Conservation (phyloP, 768 basidiomycete genomes). For the Naganishia vishniacii region DNA sequence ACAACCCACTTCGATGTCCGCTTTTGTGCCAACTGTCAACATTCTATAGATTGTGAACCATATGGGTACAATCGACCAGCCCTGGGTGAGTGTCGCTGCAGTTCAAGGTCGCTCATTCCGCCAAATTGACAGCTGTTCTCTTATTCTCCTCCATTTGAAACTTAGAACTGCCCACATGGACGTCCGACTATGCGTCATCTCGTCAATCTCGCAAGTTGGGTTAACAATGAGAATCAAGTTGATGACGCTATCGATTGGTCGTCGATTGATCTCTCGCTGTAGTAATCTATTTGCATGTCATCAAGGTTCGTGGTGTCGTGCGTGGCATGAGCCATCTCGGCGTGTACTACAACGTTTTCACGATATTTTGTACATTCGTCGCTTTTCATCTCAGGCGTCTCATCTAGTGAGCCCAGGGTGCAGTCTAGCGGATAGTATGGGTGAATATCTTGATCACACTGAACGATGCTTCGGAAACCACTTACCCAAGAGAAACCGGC, state of each 20-base stretch:
- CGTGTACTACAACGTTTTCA: constrained; percentile 18
- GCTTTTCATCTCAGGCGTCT: neutral
- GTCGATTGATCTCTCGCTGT: neutral
- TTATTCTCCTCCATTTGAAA: too few relatives aligned
- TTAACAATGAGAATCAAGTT: constrained; percentile 2
- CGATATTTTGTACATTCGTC: constrained; percentile 12
- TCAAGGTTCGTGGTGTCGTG: constrained; percentile 18
- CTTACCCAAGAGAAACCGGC: constrained; percentile 84
- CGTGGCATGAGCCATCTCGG: neutral
- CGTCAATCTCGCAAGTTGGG: constrained; percentile 34
- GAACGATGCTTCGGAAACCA: neutral
- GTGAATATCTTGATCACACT: neutral
- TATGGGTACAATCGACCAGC: constrained; percentile 52
- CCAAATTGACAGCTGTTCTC: too few relatives aligned
- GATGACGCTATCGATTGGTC: constrained; percentile 14
- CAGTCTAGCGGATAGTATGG: constrained; percentile 13
- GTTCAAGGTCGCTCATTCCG: too few relatives aligned
- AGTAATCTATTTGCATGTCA: neutral
- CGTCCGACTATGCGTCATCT: constrained; percentile 52
- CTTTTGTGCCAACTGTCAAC: neutral
- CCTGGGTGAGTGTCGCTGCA: constrained; percentile 49
- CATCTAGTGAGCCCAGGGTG: constrained; percentile 24
- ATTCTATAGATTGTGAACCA: constrained; percentile 42
- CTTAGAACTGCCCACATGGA: constrained; percentile 49
- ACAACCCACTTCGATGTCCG: constrained; percentile 28